phyloP scores from a whole-genome alignment of 495 filamentous ascomycete genomes.

The Hypoxylon lienhwacheense region DNA sequence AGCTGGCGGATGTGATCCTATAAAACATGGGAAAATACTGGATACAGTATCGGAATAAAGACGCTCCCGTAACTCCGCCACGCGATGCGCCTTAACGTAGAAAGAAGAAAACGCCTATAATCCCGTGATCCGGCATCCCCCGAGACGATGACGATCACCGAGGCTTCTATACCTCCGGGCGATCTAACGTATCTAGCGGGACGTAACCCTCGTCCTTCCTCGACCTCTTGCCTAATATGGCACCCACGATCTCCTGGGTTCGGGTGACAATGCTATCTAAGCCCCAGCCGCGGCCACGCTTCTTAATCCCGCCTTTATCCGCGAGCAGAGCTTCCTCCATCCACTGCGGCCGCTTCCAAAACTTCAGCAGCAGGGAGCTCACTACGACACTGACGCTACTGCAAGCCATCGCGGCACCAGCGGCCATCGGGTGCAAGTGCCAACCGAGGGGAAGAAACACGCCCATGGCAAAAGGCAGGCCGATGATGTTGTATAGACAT shows the following conservation, averaged over 20 bases:
- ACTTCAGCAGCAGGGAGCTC: slow-evolving; percentile 79
- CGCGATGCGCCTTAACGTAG: slow-evolving; percentile 7
- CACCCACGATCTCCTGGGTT: slow-evolving; percentile 42
- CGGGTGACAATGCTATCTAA: slow-evolving; percentile 44
- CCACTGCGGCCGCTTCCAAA: slow-evolving; percentile 86
- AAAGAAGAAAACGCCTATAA: background rate
- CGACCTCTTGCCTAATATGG: slow-evolving; percentile 40
- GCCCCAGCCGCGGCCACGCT: slow-evolving; percentile 52
- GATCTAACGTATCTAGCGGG: slow-evolving; percentile 55
- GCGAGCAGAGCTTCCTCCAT: slow-evolving; percentile 75
- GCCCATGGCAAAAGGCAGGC: slow-evolving; percentile 96
- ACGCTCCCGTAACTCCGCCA: slow-evolving; percentile 12
- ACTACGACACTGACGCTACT: slow-evolving; percentile 88
- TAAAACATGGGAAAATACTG: slow-evolving; percentile 23
- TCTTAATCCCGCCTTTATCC: slow-evolving; percentile 50
- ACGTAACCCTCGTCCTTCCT: slow-evolving; percentile 61
- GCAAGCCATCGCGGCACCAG: slow-evolving; percentile 90
- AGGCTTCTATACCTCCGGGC: slow-evolving; percentile 26
- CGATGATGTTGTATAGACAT: slow-evolving; percentile 88
- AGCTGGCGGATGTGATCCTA: too few species aligned
- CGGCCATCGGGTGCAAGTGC: slow-evolving; percentile 91
- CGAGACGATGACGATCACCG: slow-evolving; percentile 1
- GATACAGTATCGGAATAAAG: background rate
- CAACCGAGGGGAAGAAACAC: slow-evolving; percentile 85
- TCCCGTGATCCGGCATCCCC: background rate